Conservation (phyloP, 345 rosid species). For the Microthlaspi erraticum region DNA sequence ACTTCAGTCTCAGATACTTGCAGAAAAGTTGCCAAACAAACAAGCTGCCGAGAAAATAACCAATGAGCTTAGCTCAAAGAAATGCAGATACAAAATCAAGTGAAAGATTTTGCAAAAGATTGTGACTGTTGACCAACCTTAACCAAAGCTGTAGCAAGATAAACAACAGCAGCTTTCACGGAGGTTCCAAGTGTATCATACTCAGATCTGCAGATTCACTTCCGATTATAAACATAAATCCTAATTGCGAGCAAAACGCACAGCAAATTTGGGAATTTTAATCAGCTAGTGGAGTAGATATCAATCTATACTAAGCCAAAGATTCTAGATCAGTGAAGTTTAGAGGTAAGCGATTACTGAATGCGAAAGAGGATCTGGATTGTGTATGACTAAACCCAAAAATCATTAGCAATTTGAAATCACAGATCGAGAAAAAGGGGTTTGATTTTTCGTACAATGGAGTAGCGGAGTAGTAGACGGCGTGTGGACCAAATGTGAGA, state of each 20-base stretch:
- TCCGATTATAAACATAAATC: not conserved
- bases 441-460: constrained; percentile 59
- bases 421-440: constrained; percentile 29
- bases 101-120: not conserved
- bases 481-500: constrained; percentile 98
- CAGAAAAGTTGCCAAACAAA: constrained; percentile 92
- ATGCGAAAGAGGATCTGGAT: not conserved
- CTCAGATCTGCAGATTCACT: constrained; percentile 67
- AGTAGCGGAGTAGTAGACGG: constrained; percentile 98
- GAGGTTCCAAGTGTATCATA: constrained; percentile 98
- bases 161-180: constrained; percentile 85
- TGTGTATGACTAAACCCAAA: not conserved
- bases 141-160: constrained; percentile 85
- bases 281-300: not conserved
- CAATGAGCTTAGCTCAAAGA: not conserved
- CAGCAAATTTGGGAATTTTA: constrained; percentile 10
- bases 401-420: not conserved
- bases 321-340: constrained; percentile 23
- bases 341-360: not conserved
- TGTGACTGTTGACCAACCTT: constrained; percentile 60
- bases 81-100: not conserved
- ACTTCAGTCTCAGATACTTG: constrained; percentile 87
- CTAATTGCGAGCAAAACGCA: not conserved
- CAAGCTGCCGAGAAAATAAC: constrained; percentile 64
- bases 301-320: not conserved